Evolutionary conservation across 2,329 filamentous ascomycete species (phyloP).

Genomic region (Aureobasidium melanogenum): DNA sequence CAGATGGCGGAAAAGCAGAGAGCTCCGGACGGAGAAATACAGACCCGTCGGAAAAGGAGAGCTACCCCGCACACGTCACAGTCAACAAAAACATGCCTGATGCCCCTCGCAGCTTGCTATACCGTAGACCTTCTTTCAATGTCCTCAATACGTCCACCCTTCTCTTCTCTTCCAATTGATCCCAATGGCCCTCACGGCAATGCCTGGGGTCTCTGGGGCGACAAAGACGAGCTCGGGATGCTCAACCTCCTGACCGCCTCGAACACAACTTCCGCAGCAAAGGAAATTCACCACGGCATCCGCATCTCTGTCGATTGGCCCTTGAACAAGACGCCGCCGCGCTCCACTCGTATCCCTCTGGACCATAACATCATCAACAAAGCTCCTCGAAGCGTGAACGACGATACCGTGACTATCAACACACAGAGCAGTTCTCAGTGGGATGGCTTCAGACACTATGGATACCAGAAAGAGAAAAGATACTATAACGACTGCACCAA

Average conservation of each 20-base stretch:
- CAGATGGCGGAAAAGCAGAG: neutral
- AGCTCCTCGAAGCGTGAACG: constrained; percentile 28
- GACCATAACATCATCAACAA: constrained; percentile 45
- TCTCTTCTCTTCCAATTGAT: constrained; percentile 33
- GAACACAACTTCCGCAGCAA: constrained; percentile 44
- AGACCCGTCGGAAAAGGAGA: neutral
- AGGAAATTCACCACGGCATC: constrained; percentile 48
- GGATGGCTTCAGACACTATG: constrained; percentile 47
- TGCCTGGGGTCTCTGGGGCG: constrained; percentile 24
- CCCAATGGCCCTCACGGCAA: constrained; percentile 38
- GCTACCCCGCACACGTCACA: neutral
- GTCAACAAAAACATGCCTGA: neutral
- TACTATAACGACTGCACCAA: constrained; percentile 4
- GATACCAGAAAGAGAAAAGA: constrained; percentile 33
- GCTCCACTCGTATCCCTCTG: constrained; percentile 41
- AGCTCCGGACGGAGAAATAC: neutral
- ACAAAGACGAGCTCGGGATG: constrained; percentile 10
- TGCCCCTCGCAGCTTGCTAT: neutral
- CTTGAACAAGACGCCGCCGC: constrained; percentile 36
- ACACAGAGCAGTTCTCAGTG: constrained; percentile 19
- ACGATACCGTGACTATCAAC: constrained; percentile 27
- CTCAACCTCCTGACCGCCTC: constrained; percentile 14
- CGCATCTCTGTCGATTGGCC: constrained; percentile 49
- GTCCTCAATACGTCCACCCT: neutral
- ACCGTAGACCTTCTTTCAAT: neutral